Evolutionary conservation across 2,329 filamentous ascomycete species (phyloP).

Genomic region (Aureobasidium musti): DNA sequence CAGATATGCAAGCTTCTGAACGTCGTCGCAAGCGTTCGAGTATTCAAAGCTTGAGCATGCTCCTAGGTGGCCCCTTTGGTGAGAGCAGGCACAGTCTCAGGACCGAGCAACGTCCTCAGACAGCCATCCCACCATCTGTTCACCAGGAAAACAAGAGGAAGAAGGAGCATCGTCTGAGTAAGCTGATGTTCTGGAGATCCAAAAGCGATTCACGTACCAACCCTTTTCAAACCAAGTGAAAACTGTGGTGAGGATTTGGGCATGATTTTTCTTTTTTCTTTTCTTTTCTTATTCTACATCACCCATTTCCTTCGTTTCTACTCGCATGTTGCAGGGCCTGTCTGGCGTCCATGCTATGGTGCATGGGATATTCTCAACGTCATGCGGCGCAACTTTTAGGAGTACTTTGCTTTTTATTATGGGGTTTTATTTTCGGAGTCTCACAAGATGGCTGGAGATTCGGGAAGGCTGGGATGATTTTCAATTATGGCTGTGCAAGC

Average conservation of each 20-base stretch:
- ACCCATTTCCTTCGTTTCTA: constrained; percentile 27
- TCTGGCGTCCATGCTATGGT: constrained; percentile 14
- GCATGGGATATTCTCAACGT: constrained; percentile 15
- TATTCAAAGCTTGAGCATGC: constrained; percentile 72
- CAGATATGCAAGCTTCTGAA: constrained; percentile 37
- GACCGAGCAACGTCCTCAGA: constrained; percentile 59
- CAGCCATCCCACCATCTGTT: constrained; percentile 57
- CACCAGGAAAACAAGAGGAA: constrained; percentile 57
- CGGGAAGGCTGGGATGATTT: constrained; percentile 17
- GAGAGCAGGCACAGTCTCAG: constrained; percentile 71
- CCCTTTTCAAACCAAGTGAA: constrained; percentile 26
- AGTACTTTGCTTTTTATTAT: constrained; percentile 11
- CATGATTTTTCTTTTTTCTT: constrained; percentile 11
- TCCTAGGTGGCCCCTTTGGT: constrained; percentile 73
- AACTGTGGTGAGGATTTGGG: neutral
- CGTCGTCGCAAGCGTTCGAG: constrained; percentile 73
- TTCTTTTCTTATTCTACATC: constrained; percentile 14
- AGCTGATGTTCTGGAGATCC: constrained; percentile 77
- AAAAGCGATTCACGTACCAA: constrained; percentile 41
- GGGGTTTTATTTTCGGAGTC: constrained; percentile 16
- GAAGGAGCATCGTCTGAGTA: constrained; percentile 69
- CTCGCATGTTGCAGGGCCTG: constrained; percentile 24
- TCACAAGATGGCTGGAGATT: constrained; percentile 1
- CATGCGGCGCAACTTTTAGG: constrained; percentile 24
- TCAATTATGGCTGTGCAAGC: constrained; percentile 18